Base-by-base conservation (phyloP, 345 rosid species). In the Erysimum cheiranthoides region DNA sequence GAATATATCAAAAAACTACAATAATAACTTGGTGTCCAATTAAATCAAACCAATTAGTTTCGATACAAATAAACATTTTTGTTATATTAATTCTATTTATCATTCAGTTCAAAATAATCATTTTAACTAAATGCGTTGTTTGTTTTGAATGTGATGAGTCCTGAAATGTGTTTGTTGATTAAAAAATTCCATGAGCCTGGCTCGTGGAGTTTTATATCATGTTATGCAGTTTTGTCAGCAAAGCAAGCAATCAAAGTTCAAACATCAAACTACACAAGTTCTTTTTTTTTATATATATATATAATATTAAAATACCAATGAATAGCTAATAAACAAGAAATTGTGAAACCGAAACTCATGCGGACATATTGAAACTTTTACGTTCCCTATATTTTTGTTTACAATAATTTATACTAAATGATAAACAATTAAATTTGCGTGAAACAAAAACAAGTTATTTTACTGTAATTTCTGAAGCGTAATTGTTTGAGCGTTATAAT, bases 1-100 rank as follows among this genome's bases (percentile, higher is more conserved):
- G 73, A 57, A 39, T 65, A 77, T 77, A 71, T 76, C 21, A 57
- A 61, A 69, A 8, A 58, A 18, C 60, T 65, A 36, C 52, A 40
- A 36, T 34, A 18, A 10, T 8, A 66, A 52, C 28, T 18, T 31
- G 70, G 6, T 71, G 27, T 45, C 38, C 35, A 50, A n/a, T n/a
- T n/a, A n/a, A 28, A 49, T 49, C 40, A 25, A 27, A 36, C 50
- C 61, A 42, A 56, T 6, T 31, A 8, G 10, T 43, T 39, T 43
- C 14, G 47, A 5, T 42, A 43, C 6, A 43, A 43, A 42, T 11
- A 40, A 40, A 40, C 4, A 32, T 6, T 10, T 10, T 40, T 40
- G 43, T 39, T 39, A 9, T 3, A 12, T n/a, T n/a, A n/a, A n/a
- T 9, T 12, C 12, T 42, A 13, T 42, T 43, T 43, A 5, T 43